Percentiles rank a stretch among this genome's conserved stretches.
Conservation (phyloP, 163 green algal genomes). For the Coccomyxa subellipsoidea region DNA sequence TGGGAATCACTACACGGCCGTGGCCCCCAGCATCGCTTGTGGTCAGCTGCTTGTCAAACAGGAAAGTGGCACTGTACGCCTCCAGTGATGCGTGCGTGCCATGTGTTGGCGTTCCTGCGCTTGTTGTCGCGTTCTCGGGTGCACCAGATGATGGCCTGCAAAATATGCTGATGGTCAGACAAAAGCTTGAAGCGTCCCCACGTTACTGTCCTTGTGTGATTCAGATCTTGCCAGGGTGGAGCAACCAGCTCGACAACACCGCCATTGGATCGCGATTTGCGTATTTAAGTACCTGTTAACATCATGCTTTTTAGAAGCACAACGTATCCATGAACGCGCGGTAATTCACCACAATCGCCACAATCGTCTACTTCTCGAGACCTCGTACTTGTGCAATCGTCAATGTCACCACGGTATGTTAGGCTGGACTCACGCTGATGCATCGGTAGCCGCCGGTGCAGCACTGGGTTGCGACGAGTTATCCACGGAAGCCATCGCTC, state of each 20-base stretch:
- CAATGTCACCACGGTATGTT: neutral
- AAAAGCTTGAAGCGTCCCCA: neutral
- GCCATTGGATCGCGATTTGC: too few species aligned
- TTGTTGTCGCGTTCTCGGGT: neutral
- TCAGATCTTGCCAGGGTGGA: neutral
- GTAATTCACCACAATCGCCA: neutral
- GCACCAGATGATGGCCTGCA: neutral
- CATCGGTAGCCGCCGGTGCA: neutral
- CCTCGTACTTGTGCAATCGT: too few species aligned
- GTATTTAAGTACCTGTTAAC: too few species aligned
- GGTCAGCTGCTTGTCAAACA: constrained; percentile 84
- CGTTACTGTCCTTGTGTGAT: neutral
- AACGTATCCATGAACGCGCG: too few species aligned
- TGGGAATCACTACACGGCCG: constrained; percentile 80
- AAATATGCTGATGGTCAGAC: neutral
- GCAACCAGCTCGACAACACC: too few species aligned
- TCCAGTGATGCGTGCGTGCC: neutral
- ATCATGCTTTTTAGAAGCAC: too few species aligned
- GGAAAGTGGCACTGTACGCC: constrained; percentile 47
- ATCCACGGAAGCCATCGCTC: neutral
- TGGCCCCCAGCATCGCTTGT: constrained; percentile 66
- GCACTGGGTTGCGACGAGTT: neutral
- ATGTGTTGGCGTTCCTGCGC: neutral
- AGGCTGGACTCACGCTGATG: neutral
- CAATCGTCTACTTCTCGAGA: too few species aligned